A percentile compares a stretch with the other conserved stretches of the same genome.
These are phyloP conservation scores for Agrostemma githago DNA, from an alignment of 148 eudicot genomes.

Conservation along the genomic window DNA sequence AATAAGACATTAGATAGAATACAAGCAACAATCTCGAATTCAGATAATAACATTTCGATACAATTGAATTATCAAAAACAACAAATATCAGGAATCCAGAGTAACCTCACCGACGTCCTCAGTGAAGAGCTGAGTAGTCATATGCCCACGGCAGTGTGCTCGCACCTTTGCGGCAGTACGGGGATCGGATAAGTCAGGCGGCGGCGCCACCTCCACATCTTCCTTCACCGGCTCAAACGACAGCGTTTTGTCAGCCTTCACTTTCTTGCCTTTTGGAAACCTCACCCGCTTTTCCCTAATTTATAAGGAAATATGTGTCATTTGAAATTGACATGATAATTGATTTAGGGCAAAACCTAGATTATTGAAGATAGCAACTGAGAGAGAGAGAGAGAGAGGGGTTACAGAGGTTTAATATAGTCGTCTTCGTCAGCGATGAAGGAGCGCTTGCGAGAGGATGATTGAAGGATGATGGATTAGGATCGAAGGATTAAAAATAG, in stretches of 20 bases:
- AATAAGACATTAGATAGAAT: neutral
- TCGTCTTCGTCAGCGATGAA: constrained; percentile 41
- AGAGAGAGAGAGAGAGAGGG: constrained; percentile 18
- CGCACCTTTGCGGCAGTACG: constrained; percentile 71
- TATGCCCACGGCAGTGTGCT: constrained; percentile 41
- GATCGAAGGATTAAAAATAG: too few species aligned
- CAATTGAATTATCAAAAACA: too few species aligned
- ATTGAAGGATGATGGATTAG: too few species aligned
- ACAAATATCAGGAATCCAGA: neutral
- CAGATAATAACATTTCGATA: too few species aligned
- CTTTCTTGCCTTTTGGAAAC: constrained; percentile 89
- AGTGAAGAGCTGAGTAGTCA: constrained; percentile 40
- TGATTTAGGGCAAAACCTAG: neutral
- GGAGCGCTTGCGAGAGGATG: constrained; percentile 54
- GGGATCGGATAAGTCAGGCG: constrained; percentile 35
- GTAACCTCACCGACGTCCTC: constrained; percentile 48
- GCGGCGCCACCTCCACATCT: constrained; percentile 31
- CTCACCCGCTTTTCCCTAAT: constrained; percentile 65
- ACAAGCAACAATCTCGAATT: neutral
- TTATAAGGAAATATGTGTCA: too few species aligned
- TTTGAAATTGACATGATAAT: too few species aligned
- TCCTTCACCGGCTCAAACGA: constrained; percentile 25
- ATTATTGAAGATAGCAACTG: too few species aligned
- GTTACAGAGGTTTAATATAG: constrained; percentile 48
- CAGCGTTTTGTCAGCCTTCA: constrained; percentile 39